Percentiles rank a stretch among this genome's conserved stretches.
Conservation (phyloP, 1,284 basidiomycete species). For the Ganoderma sinense region DNA sequence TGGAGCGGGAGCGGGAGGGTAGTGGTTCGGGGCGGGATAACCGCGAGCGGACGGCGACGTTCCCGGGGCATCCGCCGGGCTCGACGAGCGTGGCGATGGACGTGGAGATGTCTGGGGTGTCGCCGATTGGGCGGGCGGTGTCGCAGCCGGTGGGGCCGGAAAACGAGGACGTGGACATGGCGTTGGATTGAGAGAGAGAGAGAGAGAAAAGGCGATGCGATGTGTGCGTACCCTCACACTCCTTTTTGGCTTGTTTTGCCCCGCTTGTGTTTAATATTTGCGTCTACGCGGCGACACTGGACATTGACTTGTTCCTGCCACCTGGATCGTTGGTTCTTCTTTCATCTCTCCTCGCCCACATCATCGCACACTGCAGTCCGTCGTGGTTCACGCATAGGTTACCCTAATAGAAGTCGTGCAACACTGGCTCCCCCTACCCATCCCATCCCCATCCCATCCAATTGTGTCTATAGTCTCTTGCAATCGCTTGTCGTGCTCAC, state of each 20-base stretch:
- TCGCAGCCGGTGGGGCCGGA: neutral
- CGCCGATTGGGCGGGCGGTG: neutral
- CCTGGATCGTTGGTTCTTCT: neutral
- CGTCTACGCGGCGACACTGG: neutral
- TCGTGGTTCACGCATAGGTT: neutral
- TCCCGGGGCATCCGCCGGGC: neutral
- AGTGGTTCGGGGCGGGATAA: neutral
- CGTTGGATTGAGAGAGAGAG: slow-evolving; percentile 27
- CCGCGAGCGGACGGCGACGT: neutral
- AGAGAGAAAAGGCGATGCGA: neutral
- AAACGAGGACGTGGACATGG: slow-evolving; percentile 29
- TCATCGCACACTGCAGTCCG: neutral
- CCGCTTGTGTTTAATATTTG: neutral
- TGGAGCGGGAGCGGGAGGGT: neutral
- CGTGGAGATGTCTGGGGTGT: slow-evolving; percentile 12
- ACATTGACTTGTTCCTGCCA: slow-evolving; percentile 1
- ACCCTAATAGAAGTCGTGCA: neutral
- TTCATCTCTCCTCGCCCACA: neutral
- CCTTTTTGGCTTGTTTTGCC: neutral
- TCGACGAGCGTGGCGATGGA: neutral
- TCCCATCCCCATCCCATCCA: neutral
- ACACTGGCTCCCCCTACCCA: neutral
- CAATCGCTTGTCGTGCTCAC: neutral
- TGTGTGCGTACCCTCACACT: slow-evolving; percentile 2
- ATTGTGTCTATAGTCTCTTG: neutral